Conservation (phyloP, 2,329 filamentous ascomycete species). For the Colletotrichum paranaense region DNA sequence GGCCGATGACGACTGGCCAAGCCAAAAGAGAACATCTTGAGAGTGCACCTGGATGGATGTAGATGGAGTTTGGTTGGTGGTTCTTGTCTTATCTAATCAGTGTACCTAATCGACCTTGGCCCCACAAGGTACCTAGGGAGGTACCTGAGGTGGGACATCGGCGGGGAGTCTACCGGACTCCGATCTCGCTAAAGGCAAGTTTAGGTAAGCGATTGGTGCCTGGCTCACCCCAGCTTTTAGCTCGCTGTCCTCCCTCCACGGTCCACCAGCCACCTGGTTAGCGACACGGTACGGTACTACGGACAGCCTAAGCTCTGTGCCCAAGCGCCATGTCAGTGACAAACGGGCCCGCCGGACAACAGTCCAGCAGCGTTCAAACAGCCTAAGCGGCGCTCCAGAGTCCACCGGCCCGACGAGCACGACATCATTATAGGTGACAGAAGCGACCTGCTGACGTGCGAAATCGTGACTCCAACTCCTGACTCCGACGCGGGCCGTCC, state of each 20-base stretch:
- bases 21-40: no score
- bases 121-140: no score
- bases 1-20: no score
- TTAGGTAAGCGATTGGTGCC: not conserved
- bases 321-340: not conserved
- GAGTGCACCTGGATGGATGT: no score
- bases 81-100: not conserved
- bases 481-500: conserved; percentile 9
- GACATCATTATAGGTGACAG: conserved; percentile 25
- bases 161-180: not conserved
- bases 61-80: no score
- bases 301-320: not conserved
- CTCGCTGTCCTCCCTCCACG: not conserved
- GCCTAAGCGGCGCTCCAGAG: not conserved
- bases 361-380: conserved; percentile 11
- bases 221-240: not conserved
- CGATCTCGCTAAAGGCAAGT: conserved; percentile 13
- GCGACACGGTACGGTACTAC: not conserved
- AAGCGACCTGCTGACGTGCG: conserved; percentile 33
- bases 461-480: conserved; percentile 26
- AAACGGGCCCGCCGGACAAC: not conserved
- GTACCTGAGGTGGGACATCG: not conserved
- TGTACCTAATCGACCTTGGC: no score
- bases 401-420: conserved; percentile 22
- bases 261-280: not conserved